These are phyloP conservation scores for Daldinia sp. DNA, from an alignment of 2,329 filamentous ascomycete genomes.

Conservation along the genomic window DNA sequence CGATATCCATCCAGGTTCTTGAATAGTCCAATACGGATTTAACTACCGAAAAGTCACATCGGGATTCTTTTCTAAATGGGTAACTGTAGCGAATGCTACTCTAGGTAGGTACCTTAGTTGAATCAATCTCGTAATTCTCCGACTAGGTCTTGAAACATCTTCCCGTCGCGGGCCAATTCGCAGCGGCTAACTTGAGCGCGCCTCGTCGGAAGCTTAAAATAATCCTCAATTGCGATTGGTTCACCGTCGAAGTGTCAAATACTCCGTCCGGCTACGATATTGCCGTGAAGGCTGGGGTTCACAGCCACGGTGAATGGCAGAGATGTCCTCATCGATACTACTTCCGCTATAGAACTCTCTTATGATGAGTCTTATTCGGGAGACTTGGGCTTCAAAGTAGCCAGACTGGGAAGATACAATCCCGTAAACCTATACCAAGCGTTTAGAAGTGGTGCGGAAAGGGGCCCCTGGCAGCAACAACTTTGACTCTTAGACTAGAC, in stretches of 20 bases:
- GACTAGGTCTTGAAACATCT: conserved; percentile 33
- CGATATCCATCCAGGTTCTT: background rate
- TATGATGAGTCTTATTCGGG: conserved; percentile 18
- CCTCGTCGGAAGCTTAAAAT: conserved; percentile 23
- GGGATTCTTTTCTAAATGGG: conserved; percentile 14
- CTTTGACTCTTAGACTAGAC: conserved; percentile 7
- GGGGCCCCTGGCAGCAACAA: conserved; percentile 11
- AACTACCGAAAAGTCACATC: background rate
- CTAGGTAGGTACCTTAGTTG: no score
- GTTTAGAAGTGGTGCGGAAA: conserved; percentile 17
- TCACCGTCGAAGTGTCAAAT: conserved; percentile 32
- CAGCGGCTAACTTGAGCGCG: conserved; percentile 8
- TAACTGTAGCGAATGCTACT: conserved; percentile 31
- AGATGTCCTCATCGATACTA: conserved; percentile 4
- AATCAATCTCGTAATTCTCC: background rate
- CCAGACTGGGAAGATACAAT: conserved; percentile 22
- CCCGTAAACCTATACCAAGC: conserved; percentile 8
- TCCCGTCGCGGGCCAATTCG: conserved; percentile 20
- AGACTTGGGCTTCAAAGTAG: conserved; percentile 26
- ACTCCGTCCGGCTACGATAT: conserved; percentile 15
- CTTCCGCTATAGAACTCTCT: conserved; percentile 7
- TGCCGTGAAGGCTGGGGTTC: conserved; percentile 16
- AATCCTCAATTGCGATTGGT: conserved; percentile 40
- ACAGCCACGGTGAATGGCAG: conserved; percentile 25
- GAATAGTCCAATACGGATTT: background rate